Evolutionary conservation across 805 yeast genomes (phyloP).

Genomic region (Metschnikowia orientalis): DNA sequence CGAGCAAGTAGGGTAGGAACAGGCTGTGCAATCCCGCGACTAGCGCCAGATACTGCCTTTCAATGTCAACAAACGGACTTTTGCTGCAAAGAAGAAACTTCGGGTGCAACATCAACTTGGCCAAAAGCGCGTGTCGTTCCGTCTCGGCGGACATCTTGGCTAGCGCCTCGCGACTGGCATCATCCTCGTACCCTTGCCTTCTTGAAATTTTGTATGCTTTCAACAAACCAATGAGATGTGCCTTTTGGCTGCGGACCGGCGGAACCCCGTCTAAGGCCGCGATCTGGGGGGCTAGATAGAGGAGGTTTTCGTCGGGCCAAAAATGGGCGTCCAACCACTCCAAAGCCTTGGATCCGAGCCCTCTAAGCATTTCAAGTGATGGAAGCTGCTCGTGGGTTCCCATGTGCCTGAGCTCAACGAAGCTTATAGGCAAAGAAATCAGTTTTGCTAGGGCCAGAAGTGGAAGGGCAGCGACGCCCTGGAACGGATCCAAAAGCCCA

Average conservation of each 20-base stretch:
- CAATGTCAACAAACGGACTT: not conserved
- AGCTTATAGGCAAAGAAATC: conserved; percentile 66
- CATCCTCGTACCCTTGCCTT: too few species aligned
- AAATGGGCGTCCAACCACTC: conserved; percentile 70
- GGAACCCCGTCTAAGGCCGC: not conserved
- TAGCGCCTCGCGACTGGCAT: not conserved
- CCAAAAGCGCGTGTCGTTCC: not conserved
- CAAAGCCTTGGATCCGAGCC: conserved; percentile 57
- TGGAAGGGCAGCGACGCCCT: conserved; percentile 75
- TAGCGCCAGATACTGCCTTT: conserved; percentile 2
- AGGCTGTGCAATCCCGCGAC: conserved; percentile 3
- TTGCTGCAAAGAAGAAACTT: conserved; percentile 4
- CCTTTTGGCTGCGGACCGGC: not conserved
- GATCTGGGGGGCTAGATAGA: conserved; percentile 1
- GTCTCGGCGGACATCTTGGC: not conserved
- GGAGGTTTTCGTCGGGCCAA: conserved; percentile 45
- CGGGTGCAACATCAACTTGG: conserved; percentile 4
- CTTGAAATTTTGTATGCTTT: not conserved
- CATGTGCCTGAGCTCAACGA: conserved; percentile 86
- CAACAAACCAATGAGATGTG: not conserved
- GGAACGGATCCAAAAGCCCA: conserved; percentile 83
- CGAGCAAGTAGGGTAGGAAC: conserved; percentile 1
- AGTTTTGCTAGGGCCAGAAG: conserved; percentile 67
- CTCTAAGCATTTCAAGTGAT: conserved; percentile 59
- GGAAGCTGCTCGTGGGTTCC: conserved; percentile 91